Evolutionary conservation across 306 rosid genomes (phyloP).

Genomic region (Hylodesmum podocarpum): DNA sequence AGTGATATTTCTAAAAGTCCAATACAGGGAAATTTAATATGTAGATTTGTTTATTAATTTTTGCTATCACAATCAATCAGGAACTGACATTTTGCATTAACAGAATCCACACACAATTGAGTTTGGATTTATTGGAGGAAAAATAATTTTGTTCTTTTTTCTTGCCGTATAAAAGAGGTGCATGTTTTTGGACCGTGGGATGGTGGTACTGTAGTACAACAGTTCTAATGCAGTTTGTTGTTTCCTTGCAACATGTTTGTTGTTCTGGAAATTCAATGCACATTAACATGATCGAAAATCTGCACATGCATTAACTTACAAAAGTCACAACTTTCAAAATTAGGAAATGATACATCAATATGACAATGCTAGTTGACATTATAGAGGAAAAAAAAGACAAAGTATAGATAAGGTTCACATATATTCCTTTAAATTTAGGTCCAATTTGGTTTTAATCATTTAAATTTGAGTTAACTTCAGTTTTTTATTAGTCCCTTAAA

Average conservation of each 20-base stretch:
- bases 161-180: not conserved
- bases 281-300: not conserved
- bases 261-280: not conserved
- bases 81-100: conserved; percentile 11
- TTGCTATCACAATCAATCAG: conserved; percentile 1
- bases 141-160: not conserved
- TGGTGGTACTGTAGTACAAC: not conserved
- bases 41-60: not conserved
- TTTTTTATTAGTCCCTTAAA: no score
- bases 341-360: no score
- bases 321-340: not conserved
- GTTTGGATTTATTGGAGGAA: not conserved
- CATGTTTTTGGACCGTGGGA: not conserved
- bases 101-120: conserved; percentile 14
- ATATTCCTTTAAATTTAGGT: no score
- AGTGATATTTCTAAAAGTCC: not conserved
- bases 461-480: no score
- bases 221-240: not conserved
- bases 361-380: no score
- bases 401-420: no score
- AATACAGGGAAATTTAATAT: not conserved
- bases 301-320: not conserved
- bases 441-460: no score
- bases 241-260: not conserved
- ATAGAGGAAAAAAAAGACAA: no score